Percentiles rank a stretch among this genome's conserved stretches.
Evolutionary conservation across 148 eudicot genomes (phyloP).

Genomic region (Bassia scoparia): DNA sequence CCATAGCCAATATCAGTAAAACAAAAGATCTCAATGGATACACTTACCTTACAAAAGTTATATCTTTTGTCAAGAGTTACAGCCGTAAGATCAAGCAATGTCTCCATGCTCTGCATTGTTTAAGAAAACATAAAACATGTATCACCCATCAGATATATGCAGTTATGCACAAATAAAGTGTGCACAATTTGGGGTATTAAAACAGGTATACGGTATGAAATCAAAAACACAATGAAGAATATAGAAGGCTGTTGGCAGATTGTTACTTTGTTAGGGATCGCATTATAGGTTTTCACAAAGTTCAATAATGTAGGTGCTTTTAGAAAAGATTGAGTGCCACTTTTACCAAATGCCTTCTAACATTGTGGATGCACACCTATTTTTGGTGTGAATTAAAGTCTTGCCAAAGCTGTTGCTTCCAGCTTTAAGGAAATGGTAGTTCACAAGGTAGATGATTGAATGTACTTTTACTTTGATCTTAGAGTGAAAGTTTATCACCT

Average conservation of each 20-base stretch:
- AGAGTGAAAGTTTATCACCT: background rate
- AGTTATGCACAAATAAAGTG: background rate
- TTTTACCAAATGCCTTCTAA: too few relatives aligned
- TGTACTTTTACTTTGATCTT: too few relatives aligned
- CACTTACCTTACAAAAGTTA: constrained; percentile 17
- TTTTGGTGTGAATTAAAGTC: too few relatives aligned
- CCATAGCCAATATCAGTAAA: background rate
- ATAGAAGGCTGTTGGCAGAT: background rate
- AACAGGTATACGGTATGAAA: background rate
- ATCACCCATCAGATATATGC: background rate
- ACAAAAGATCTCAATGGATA: background rate
- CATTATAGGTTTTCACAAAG: too few relatives aligned
- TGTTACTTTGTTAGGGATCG: too few relatives aligned
- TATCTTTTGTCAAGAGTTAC: constrained; percentile 24
- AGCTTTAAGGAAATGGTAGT: too few relatives aligned
- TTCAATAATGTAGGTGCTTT: too few relatives aligned
- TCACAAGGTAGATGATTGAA: too few relatives aligned
- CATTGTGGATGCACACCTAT: too few relatives aligned
- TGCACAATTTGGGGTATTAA: background rate
- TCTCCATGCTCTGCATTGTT: constrained; percentile 41
- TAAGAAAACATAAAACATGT: background rate
- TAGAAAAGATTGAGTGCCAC: too few relatives aligned
- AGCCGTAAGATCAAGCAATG: constrained; percentile 32
- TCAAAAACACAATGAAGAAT: background rate
- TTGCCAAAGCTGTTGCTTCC: too few relatives aligned